Evolutionary conservation across 345 rosid genomes (phyloP).

Genomic region (Erysimum cheiranthoides): DNA sequence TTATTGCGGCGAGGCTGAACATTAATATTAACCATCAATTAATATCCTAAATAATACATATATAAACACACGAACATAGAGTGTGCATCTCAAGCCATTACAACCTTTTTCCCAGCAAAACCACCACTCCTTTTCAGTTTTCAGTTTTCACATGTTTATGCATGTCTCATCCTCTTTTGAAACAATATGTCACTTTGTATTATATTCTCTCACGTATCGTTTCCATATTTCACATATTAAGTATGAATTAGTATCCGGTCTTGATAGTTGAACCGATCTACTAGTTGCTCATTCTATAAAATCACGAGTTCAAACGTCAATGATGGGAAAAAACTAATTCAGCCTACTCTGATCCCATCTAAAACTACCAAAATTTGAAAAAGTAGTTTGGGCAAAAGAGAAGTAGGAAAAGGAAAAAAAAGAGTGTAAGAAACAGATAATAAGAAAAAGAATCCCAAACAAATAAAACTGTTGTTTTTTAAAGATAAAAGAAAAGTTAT

Average conservation of each 20-base stretch:
- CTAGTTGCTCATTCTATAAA: not conserved
- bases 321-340: not conserved
- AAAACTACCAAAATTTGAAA: no score
- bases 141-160: constrained; percentile 35
- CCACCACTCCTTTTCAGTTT: constrained; percentile 24
- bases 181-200: not conserved
- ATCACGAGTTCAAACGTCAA: not conserved
- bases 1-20: constrained; percentile 25
- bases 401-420: not conserved
- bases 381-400: not conserved
- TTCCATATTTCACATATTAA: not conserved
- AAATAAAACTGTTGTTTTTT: not conserved
- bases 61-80: not conserved
- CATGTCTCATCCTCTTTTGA: constrained; percentile 32
- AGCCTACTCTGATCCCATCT: not conserved
- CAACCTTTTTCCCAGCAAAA: constrained; percentile 18
- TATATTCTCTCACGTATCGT: constrained; percentile 20
- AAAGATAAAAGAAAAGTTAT: not conserved
- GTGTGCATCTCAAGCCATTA: constrained; percentile 26
- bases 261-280: not conserved
- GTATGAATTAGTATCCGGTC: not conserved
- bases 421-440: not conserved
- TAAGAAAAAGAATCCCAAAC: not conserved
- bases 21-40: constrained; percentile 37
- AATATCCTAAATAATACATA: constrained; percentile 16